Evolutionary conservation across 352 stramenopile genomes (phyloP).

Genomic region (Phytophthora nicotianae): DNA sequence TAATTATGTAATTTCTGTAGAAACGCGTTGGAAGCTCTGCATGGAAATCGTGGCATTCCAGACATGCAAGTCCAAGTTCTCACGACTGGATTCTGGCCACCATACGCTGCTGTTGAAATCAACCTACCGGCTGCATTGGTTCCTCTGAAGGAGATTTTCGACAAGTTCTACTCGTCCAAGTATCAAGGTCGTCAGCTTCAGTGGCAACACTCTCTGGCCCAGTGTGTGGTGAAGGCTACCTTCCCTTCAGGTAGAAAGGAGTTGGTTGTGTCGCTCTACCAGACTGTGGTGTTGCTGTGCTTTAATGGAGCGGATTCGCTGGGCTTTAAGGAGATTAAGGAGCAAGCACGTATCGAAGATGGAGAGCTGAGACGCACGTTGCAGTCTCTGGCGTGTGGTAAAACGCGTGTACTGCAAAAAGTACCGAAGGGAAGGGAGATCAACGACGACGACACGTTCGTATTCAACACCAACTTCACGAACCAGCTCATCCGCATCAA

Average conservation of each 20-base stretch:
- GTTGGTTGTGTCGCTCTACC: slow-evolving; percentile 86
- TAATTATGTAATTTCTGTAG: slow-evolving; percentile 28
- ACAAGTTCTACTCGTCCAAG: slow-evolving; percentile 90
- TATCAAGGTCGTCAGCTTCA: slow-evolving; percentile 89
- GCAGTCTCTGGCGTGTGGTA: slow-evolving; percentile 90
- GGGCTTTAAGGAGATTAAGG: slow-evolving; percentile 88
- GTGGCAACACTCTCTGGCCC: slow-evolving; percentile 91
- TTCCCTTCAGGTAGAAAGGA: slow-evolving; percentile 89
- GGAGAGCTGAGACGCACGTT: slow-evolving; percentile 90
- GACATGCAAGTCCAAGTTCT: slow-evolving; percentile 98
- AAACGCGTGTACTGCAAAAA: slow-evolving; percentile 90
- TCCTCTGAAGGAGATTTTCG: slow-evolving; percentile 83
- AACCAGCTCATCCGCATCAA: slow-evolving; percentile 92
- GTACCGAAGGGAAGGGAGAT: slow-evolving; percentile 88
- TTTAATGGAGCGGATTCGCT: slow-evolving; percentile 76
- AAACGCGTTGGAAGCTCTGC: slow-evolving; percentile 53
- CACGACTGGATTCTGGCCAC: slow-evolving; percentile 98
- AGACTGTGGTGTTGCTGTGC: slow-evolving; percentile 87
- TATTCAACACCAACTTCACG: slow-evolving; percentile 87
- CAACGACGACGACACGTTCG: slow-evolving; percentile 82
- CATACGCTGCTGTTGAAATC: slow-evolving; percentile 89
- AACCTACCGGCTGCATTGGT: slow-evolving; percentile 69
- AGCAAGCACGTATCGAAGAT: slow-evolving; percentile 89
- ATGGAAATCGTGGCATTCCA: slow-evolving; percentile 45
- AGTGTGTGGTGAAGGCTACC: slow-evolving; percentile 87